These are phyloP conservation scores for Colletotrichum eremochloae DNA, from an alignment of 2,329 filamentous ascomycete genomes.

Conservation along the genomic window DNA sequence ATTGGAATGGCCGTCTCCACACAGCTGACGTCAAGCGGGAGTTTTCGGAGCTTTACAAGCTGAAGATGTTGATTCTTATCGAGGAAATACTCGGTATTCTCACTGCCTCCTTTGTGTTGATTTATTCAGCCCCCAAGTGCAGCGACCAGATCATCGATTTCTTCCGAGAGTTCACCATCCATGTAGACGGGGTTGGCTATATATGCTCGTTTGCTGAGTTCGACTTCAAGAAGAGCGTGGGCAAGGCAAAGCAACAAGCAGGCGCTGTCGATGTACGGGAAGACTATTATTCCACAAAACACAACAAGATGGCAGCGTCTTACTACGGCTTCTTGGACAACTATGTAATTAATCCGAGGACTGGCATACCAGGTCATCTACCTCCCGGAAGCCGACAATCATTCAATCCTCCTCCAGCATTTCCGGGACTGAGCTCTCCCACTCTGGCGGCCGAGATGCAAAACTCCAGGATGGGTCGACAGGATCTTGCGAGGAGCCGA, in stretches of 20 bases:
- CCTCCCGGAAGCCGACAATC: conserved; percentile 66
- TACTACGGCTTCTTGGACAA: conserved; percentile 96
- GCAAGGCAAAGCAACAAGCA: conserved; percentile 56
- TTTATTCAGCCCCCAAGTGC: conserved; percentile 87
- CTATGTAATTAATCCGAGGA: conserved; percentile 82
- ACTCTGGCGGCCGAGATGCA: conserved; percentile 69
- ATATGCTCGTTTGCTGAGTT: conserved; percentile 98
- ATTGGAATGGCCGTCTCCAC: conserved; percentile 92
- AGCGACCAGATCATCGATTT: conserved; percentile 97
- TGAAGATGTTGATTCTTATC: conserved; percentile 90
- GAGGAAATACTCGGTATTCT: conserved; percentile 95
- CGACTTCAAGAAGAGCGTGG: conserved; percentile 88
- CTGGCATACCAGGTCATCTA: conserved; percentile 72
- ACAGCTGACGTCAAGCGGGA: conserved; percentile 93
- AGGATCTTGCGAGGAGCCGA: conserved; percentile 60
- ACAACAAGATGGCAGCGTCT: conserved; percentile 98
- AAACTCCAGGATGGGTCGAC: conserved; percentile 61
- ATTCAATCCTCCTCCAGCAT: conserved; percentile 82
- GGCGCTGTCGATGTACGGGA: conserved; percentile 76
- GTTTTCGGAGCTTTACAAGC: conserved; percentile 90
- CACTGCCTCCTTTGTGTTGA: conserved; percentile 89
- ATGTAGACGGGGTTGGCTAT: conserved; percentile 95
- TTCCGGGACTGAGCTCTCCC: conserved; percentile 78
- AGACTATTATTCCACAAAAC: conserved; percentile 94
- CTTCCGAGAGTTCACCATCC: conserved; percentile 96